Percentiles rank a stretch among this genome's conserved stretches.
These are phyloP conservation scores for Prunus padus DNA, from an alignment of 306 rosid genomes.

Conservation along the genomic window DNA sequence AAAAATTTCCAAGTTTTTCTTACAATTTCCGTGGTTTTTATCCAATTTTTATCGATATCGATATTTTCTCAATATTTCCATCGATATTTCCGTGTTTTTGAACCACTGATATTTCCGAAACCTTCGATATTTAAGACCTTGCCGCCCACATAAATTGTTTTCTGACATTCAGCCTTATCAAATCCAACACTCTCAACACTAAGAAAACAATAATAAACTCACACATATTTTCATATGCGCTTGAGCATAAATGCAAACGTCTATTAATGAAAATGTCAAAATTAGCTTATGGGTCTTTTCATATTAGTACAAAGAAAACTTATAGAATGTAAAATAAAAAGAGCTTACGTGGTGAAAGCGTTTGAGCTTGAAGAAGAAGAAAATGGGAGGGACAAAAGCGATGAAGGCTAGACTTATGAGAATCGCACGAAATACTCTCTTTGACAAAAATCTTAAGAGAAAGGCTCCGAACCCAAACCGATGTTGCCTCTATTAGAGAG, in stretches of 20 bases:
- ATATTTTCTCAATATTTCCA: too few species aligned
- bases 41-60: too few species aligned
- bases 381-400: slow-evolving; percentile 66
- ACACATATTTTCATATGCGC: neutral
- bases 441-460: slow-evolving; percentile 33
- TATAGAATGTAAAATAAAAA: neutral
- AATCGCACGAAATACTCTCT: slow-evolving; percentile 37
- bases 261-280: neutral
- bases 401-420: slow-evolving; percentile 42
- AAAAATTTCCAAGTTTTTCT: too few species aligned
- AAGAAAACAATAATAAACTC: neutral
- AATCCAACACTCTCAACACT: neutral
- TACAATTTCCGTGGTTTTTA: too few species aligned
- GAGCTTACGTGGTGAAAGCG: slow-evolving; percentile 47
- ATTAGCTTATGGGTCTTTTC: neutral
- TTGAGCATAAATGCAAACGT: too few species aligned
- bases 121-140: too few species aligned
- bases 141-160: too few species aligned
- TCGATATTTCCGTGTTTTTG: too few species aligned
- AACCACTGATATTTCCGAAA: too few species aligned
- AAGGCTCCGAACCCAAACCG: neutral
- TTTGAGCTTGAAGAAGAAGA: slow-evolving; percentile 70
- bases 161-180: too few species aligned
- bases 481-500: neutral
- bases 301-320: neutral